Evolutionary conservation across 805 yeast genomes (phyloP).

Genomic region (Lachancea thermotolerans): DNA sequence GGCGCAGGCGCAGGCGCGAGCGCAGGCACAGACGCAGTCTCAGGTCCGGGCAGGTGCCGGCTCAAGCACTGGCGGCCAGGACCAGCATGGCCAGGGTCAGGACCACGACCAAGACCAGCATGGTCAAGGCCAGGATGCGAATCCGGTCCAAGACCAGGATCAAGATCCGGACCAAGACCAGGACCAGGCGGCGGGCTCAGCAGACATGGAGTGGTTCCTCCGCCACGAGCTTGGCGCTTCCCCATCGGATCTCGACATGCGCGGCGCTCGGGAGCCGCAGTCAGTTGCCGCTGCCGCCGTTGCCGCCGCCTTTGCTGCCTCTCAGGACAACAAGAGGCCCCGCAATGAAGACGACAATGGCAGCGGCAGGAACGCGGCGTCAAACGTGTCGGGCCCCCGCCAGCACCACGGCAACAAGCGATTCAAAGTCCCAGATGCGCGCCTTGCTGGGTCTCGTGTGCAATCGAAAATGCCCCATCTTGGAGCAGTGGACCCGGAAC

Average conservation of each 20-base stretch:
- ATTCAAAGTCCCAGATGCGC: background rate
- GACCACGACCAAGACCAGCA: too few species aligned
- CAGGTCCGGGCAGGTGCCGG: too few species aligned
- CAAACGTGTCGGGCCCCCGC: background rate
- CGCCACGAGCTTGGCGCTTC: slow-evolving; percentile 14
- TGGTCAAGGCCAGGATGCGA: too few species aligned
- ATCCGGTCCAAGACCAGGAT: too few species aligned
- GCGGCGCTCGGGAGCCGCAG: slow-evolving; percentile 10
- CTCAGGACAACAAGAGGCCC: slow-evolving; percentile 9
- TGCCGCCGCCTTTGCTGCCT: slow-evolving; percentile 28
- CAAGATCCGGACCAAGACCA: background rate
- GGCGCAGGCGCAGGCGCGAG: slow-evolving; percentile 15
- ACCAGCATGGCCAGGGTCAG: too few species aligned
- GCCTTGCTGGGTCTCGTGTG: slow-evolving; percentile 1
- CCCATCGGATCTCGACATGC: slow-evolving; percentile 1
- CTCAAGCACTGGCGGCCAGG: too few species aligned
- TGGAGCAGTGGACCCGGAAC: slow-evolving; percentile 49
- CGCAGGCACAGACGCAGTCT: background rate
- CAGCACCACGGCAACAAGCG: background rate
- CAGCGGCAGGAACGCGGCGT: slow-evolving; percentile 5
- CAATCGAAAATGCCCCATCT: slow-evolving; percentile 18
- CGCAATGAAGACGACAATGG: background rate
- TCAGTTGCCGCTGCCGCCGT: slow-evolving; percentile 31
- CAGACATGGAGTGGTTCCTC: slow-evolving; percentile 23
- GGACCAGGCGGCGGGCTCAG: slow-evolving; percentile 8